Evolutionary conservation across 768 basidiomycete genomes (phyloP), one percentile per base, ranked within the genome.

Genomic region (Leccinellum albellum): DNA sequence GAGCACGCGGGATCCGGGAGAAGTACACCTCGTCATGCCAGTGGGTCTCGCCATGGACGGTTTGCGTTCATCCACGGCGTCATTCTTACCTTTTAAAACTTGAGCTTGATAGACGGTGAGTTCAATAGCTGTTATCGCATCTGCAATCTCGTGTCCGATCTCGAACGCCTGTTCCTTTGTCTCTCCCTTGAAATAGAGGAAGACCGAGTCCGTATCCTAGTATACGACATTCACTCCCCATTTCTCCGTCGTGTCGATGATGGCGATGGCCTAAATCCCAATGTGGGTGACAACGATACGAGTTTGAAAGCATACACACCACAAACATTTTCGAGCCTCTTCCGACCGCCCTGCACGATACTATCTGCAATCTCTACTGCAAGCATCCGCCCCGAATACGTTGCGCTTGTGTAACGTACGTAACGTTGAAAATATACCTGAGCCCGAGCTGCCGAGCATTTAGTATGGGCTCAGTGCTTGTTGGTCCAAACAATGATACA

Each of bases 351-450:
- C 74, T 98, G 94, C 0, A 99, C 96, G 63, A 98, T 98, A 55
- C 93, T 93, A 65, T 99, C 97, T 0, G 97, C 97, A 40, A 99
- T 93, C 70, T 98, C 95, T 20, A 98, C 95, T 10, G 91, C 93
- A 23, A 97, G 97, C 97, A 99, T 98, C 49, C 97, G 80, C 3
- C 97, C 97, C 15, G 95, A 98, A 67, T 86, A 97, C 1, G 90
- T 89, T 2, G 97, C 97, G 58, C 89, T 82, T 0, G 96, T 98
- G 68, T 99, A 98, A 0, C 97, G 65, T 99, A 98, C 0, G 93
- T 98, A 37, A 91, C 89, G 67, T 98, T 94, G 35, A 91, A 84
- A 46, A 99, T 95, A 62, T 88, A 95, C 73, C 98, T 98, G 49
- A 99, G 79, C 55, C 92, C 85, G 3, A 97, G 82, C 67, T 98